These are phyloP conservation scores for Fremontodendron californicum DNA, from an alignment of 345 rosid genomes.

Conservation along the genomic window DNA sequence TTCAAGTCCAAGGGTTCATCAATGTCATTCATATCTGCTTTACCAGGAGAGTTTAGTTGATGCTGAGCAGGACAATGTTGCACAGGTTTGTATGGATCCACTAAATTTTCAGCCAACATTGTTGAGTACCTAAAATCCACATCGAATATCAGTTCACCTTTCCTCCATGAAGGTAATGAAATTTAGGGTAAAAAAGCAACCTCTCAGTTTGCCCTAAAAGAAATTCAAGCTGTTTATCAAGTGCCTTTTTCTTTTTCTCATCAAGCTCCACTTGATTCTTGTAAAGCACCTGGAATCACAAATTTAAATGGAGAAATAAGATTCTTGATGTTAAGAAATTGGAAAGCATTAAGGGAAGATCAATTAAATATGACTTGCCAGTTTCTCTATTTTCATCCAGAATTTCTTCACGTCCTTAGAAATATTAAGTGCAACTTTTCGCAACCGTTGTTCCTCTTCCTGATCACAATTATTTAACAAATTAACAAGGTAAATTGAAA, in stretches of 20 bases:
- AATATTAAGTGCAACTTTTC: slow-evolving; percentile 86
- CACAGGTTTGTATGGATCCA: slow-evolving; percentile 45
- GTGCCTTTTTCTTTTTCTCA: slow-evolving; percentile 93
- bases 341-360: slow-evolving; percentile 16
- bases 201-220: slow-evolving; percentile 99
- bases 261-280: slow-evolving; percentile 94
- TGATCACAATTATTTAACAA: slow-evolving; percentile 33
- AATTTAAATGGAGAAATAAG: slow-evolving; percentile 15
- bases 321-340: slow-evolving; percentile 21
- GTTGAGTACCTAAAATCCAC: slow-evolving; percentile 76
- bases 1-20: slow-evolving; percentile 30
- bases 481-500: neutral
- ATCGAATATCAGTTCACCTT: slow-evolving; percentile 10
- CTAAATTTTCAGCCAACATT: slow-evolving; percentile 97
- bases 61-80: slow-evolving; percentile 33
- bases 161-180: neutral
- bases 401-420: slow-evolving; percentile 96
- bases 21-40: slow-evolving; percentile 29
- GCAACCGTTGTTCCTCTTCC: slow-evolving; percentile 90
- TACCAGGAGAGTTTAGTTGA: slow-evolving; percentile 27
- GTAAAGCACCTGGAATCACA: slow-evolving; percentile 72
- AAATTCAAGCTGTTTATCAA: slow-evolving; percentile 96
- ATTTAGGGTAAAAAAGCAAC: slow-evolving; percentile 25
- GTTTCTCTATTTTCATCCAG: slow-evolving; percentile 96
- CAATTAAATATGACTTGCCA: slow-evolving; percentile 51